Evolutionary conservation across 768 basidiomycete species (phyloP), one percentile per base, ranked within the genome.

Genomic region (Termitomyces sp.): DNA sequence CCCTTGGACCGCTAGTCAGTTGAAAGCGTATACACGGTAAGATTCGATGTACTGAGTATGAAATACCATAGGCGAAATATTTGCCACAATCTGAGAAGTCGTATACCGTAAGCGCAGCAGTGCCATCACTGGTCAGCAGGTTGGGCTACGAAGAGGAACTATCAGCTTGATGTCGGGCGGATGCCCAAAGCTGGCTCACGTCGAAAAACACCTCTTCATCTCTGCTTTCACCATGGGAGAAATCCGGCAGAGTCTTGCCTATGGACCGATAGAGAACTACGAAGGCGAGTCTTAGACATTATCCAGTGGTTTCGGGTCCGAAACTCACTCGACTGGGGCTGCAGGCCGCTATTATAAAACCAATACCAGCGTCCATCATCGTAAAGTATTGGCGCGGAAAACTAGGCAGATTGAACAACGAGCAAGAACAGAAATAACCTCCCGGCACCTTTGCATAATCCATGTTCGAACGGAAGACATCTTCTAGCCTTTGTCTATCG

Each of bases 191-290:
- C 45, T 10, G n/a, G 53, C 82, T 57, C 64, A 87, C 87, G 69
- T 94, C 89, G 65, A 93, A 93, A 71, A 89, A 93, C 4, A 92
- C 76, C 67, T 92, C 89, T 30, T 84, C 84, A 14, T 76, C 80
- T 18, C 72, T 66, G 30, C 74, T 77, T 18, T 71, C 67, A 18
- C 74, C 72, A 37, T 76, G 66, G 42, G 78, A 77, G 66, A 83
- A 79, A 61, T 81, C 79, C 40, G 89, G 89, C 46, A 88, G 71
- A 18, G 64, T 70, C 5, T 70, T 71, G 58, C 81, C 78, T 63
- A 72, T 80, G 30, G 86, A 87, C 13, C 88, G 81, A 67, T 85
- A 83, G 58, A 87, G 69, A 30, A 87, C 88, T 88, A 60, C 12
- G 36, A 30, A 58, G 37, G 39, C 49, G 40, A 47, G 55, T 56